Evolutionary conservation across 208 protist genomes (phyloP).

Genomic region (Leishmania amazonensis): DNA sequence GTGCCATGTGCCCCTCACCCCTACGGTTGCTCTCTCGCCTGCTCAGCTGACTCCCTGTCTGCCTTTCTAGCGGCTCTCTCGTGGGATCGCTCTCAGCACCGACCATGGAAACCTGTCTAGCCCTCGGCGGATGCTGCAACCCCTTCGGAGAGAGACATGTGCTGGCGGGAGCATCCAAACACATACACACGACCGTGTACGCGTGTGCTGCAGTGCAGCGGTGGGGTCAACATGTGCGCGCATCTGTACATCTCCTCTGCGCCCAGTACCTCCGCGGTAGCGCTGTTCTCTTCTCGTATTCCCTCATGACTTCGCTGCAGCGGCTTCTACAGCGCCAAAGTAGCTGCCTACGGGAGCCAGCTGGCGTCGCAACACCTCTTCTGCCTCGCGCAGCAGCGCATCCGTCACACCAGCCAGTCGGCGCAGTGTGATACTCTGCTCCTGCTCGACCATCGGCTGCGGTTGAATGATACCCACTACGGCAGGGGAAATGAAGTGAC

Average conservation of each 20-base stretch:
- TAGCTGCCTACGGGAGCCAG: conserved; percentile 50
- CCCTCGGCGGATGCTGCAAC: neutral
- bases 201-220: neutral
- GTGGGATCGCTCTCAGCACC: neutral
- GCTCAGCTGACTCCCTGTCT: neutral
- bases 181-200: neutral
- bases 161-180: neutral
- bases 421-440: conserved; percentile 54
- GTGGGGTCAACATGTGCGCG: neutral
- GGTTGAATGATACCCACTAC: conserved; percentile 56
- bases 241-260: neutral
- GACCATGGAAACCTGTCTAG: neutral
- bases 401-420: conserved; percentile 69
- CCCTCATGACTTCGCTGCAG: neutral
- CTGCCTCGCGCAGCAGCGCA: conserved; percentile 41
- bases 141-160: neutral
- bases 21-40: neutral
- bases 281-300: neutral
- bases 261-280: neutral
- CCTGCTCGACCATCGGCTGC: conserved; percentile 54
- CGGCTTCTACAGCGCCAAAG: conserved; percentile 33
- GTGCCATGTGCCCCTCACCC: too few species aligned
- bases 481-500: conserved; percentile 39
- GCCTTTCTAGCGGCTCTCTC: neutral
- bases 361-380: conserved; percentile 28